Evolutionary conservation across 345 rosid species (phyloP).

Genomic region (Reutealis trisperma): DNA sequence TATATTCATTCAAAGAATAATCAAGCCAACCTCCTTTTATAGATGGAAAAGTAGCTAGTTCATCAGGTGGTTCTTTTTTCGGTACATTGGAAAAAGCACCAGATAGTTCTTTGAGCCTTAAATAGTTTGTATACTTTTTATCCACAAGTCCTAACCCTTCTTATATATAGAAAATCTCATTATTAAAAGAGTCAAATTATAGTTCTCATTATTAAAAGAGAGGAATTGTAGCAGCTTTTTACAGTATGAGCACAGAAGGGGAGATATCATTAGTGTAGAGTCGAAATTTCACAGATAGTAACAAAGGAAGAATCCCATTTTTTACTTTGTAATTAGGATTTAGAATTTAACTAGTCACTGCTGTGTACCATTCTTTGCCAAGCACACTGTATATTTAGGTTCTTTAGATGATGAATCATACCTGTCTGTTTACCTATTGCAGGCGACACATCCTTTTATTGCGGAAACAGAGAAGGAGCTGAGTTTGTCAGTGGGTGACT

Average conservation of each 20-base stretch:
- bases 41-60: not conserved
- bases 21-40: not conserved
- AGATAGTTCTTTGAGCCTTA: not conserved
- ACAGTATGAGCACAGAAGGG: not conserved
- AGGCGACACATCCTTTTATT: slow-evolving; percentile 67
- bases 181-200: not conserved
- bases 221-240: not conserved
- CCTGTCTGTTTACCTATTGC: slow-evolving; percentile 25
- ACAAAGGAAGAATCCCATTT: too few species aligned
- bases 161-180: not conserved
- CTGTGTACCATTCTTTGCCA: too few species aligned
- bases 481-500: slow-evolving; percentile 81
- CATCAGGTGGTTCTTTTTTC: not conserved
- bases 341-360: too few species aligned
- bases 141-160: not conserved
- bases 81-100: not conserved
- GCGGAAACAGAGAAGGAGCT: slow-evolving; percentile 92
- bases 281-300: not conserved
- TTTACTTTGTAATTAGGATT: not conserved
- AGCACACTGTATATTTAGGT: not conserved
- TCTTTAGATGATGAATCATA: not conserved
- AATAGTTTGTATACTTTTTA: not conserved
- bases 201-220: too few species aligned
- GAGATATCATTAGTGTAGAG: not conserved
- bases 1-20: not conserved